A percentile compares a stretch with the other conserved stretches of the same genome.
Conservation (phyloP, 371 early-diverging fungal genomes). For the Lichtheimia ramosa region DNA sequence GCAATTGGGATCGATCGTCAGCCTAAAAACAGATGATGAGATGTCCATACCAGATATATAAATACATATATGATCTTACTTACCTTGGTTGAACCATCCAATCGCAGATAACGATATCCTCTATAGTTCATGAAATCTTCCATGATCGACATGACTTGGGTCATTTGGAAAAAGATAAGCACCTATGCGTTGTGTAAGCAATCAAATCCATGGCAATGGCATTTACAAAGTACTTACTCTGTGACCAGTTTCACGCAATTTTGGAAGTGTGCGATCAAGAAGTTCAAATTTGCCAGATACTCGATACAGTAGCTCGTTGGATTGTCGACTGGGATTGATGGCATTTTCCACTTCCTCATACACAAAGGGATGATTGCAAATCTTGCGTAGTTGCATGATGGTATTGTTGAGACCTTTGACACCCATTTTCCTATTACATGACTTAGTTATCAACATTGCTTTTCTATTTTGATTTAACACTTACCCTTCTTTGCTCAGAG, state of each 20-base stretch:
- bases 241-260: slow-evolving; percentile 87
- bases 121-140: slow-evolving; percentile 89
- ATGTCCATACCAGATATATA: too few relatives aligned
- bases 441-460: neutral
- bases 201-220: neutral
- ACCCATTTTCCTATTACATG: slow-evolving; percentile 41
- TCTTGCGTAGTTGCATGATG: slow-evolving; percentile 98
- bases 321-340: slow-evolving; percentile 61
- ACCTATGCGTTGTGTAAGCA: slow-evolving; percentile 34
- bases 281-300: slow-evolving; percentile 97
- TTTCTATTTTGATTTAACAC: neutral
- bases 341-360: slow-evolving; percentile 92
- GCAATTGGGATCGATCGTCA: slow-evolving; percentile 83
- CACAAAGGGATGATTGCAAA: slow-evolving; percentile 99
- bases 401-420: slow-evolving; percentile 92
- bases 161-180: slow-evolving; percentile 99
- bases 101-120: slow-evolving; percentile 79
- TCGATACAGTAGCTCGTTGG: slow-evolving; percentile 66
- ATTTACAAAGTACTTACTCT: slow-evolving; percentile 45
- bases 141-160: slow-evolving; percentile 94
- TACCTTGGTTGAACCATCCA: slow-evolving; percentile 95
- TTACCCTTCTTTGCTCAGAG: slow-evolving; percentile 6
- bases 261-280: slow-evolving; percentile 94
- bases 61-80: neutral
- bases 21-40: slow-evolving; percentile 21